Conservation (phyloP, 2,329 filamentous ascomycete species). For the Xylariaceae sp. region DNA sequence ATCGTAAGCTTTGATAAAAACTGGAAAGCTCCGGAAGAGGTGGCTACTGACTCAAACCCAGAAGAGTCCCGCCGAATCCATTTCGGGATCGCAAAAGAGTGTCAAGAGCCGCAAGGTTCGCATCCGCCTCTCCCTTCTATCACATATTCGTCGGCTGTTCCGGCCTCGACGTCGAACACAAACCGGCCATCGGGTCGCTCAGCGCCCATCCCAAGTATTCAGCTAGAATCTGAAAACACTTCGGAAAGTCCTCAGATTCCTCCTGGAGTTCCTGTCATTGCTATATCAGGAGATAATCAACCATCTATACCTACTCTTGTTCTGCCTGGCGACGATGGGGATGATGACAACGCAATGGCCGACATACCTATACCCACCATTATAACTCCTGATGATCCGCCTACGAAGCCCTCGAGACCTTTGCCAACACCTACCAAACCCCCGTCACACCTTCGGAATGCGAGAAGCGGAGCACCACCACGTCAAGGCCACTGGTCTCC, state of each 20-base stretch:
- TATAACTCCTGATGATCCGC: conserved; percentile 44
- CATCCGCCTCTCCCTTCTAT: conserved; percentile 48
- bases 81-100: conserved; percentile 32
- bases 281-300: conserved; percentile 39
- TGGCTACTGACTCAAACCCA: conserved; percentile 70
- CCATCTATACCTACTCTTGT: conserved; percentile 42
- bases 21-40: conserved; percentile 72
- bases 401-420: conserved; percentile 38
- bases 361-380: conserved; percentile 38
- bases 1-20: conserved; percentile 95
- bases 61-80: conserved; percentile 40
- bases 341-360: conserved; percentile 2
- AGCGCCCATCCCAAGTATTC: conserved; percentile 43
- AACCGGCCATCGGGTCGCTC: conserved; percentile 36
- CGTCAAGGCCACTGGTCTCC: conserved; percentile 59
- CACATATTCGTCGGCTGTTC: conserved; percentile 50
- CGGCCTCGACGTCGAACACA: conserved; percentile 32
- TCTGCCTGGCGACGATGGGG: conserved; percentile 31
- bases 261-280: conserved; percentile 51
- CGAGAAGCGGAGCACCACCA: conserved; percentile 35
- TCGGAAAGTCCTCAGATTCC: conserved; percentile 37
- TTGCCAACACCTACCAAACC: conserved; percentile 47
- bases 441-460: conserved; percentile 30
- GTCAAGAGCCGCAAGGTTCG: conserved; percentile 30
- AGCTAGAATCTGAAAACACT: conserved; percentile 41